Evolutionary conservation across 176 grass and related monocot species (phyloP).

Genomic region (Pontederia crassipes): DNA sequence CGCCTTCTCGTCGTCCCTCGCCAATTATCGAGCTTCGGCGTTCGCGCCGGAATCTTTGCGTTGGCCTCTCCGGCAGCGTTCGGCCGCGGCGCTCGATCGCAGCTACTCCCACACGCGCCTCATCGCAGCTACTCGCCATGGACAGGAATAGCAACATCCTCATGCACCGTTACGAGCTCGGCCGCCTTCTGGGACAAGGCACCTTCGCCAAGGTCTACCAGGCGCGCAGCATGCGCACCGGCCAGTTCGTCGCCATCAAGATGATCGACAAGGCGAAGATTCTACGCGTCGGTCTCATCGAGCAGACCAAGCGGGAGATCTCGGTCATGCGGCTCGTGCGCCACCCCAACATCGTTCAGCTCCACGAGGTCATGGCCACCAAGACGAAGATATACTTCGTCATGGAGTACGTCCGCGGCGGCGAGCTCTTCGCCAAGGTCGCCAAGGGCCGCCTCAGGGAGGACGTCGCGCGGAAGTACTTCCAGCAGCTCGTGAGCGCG

Average conservation of each 20-base stretch:
- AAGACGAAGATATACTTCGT: slow-evolving; percentile 80
- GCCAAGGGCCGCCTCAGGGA: slow-evolving; percentile 63
- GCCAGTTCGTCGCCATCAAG: slow-evolving; percentile 74
- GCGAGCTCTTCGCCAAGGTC: slow-evolving; percentile 69
- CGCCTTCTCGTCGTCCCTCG: too few species aligned
- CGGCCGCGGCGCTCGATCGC: too few species aligned
- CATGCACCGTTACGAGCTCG: slow-evolving; percentile 82
- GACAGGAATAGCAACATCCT: slow-evolving; percentile 73
- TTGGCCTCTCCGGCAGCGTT: too few species aligned
- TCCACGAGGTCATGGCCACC: slow-evolving; percentile 93
- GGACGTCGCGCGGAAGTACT: slow-evolving; percentile 49
- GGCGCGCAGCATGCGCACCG: slow-evolving; percentile 41
- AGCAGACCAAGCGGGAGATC: slow-evolving; percentile 93
- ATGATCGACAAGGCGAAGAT: slow-evolving; percentile 90
- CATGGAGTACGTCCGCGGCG: slow-evolving; percentile 83
- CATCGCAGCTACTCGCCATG: slow-evolving; percentile 21
- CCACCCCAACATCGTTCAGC: slow-evolving; percentile 78
- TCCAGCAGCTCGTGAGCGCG: slow-evolving; percentile 68
- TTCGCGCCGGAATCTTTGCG: too few species aligned
- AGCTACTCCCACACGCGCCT: too few species aligned
- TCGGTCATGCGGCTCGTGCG: slow-evolving; percentile 75
- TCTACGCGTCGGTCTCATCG: slow-evolving; percentile 72
- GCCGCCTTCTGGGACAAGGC: slow-evolving; percentile 67
- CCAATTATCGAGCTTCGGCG: too few species aligned
- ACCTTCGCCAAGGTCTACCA: slow-evolving; percentile 96